Evolutionary conservation across 805 yeast genomes (phyloP), one percentile per base, ranked within the genome.

Genomic region (Candida hispaniensis): DNA sequence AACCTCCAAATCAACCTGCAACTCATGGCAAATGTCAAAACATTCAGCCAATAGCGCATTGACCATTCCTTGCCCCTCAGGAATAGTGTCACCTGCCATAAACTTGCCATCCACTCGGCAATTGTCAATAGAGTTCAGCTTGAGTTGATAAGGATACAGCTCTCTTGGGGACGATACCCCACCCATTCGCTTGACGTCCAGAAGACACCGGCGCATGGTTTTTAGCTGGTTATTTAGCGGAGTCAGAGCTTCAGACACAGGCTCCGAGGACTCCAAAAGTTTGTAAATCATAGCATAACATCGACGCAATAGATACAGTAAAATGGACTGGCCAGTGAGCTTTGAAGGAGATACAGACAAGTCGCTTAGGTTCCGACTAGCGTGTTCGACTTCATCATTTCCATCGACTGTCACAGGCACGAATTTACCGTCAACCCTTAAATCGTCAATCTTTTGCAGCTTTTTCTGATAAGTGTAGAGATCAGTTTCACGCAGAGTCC

Each of bases 401-500:
- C 16, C 25, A 5, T 23, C 30, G 25, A 25, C 35, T 10, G 18
- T 24, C 3, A 15, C 17, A 39, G 49, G 12, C 24, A 25, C 56
- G 44, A 78, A 77, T 44, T 65, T 64, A 4, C 81, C 81, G 35
- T 69, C 63, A 6, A 75, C 66, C 48, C 95, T 66, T 43, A 68
- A 52, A 34, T 74, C 78, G 52, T 88, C 95, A 42, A 91, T 75
- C 39, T 64, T 69, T 48, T 73, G 75, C 43, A 91, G 63, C 43
- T 67, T 66, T 49, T 76, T 73, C 57, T 85, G 94, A 54, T 80
- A 86, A 30, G 69, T 67, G 59, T 79, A 91, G 42, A 91, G 65
- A 59, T 91, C 99, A 0, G 98, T 91, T 50, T 86, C 94, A 51
- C 99, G 73, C 60, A 91, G 64, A 2, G 97, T 88, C 99, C 99